These are phyloP conservation scores for Lentinula sp. DNA, from an alignment of 768 basidiomycete genomes.

Conservation along the genomic window DNA sequence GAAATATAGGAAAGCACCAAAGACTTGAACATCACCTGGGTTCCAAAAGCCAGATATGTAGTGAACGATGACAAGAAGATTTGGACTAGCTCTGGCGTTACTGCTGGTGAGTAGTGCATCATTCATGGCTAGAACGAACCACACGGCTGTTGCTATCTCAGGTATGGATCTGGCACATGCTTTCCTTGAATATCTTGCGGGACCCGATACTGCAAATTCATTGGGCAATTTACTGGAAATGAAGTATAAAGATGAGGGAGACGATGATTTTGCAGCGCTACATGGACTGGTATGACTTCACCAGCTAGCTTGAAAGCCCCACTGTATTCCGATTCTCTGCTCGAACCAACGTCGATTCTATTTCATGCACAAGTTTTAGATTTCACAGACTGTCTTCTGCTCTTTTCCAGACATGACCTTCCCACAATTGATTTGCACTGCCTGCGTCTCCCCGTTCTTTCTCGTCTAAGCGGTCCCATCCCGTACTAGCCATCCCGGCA, in stretches of 20 bases:
- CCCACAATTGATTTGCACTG: constrained; percentile 5
- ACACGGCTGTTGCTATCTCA: constrained; percentile 2
- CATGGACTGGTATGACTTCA: constrained; percentile 15
- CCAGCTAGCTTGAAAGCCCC: no score
- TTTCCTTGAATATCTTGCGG: constrained; percentile 25
- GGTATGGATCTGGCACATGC: constrained; percentile 28
- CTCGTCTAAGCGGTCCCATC: neutral
- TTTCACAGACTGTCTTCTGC: neutral
- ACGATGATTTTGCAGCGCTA: constrained; percentile 22
- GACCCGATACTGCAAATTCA: constrained; percentile 10
- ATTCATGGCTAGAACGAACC: neutral
- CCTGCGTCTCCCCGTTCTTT: neutral
- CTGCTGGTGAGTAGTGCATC: constrained; percentile 22
- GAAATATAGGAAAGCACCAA: constrained; percentile 16
- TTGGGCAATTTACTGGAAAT: constrained; percentile 17
- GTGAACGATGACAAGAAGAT: constrained; percentile 27
- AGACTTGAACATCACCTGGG: constrained; percentile 22
- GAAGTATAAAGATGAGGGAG: constrained; percentile 13
- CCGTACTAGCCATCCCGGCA: neutral
- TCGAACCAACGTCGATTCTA: no score
- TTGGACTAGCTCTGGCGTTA: constrained; percentile 32
- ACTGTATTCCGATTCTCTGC: neutral
- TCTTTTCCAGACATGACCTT: constrained; percentile 2
- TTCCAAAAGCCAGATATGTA: constrained; percentile 31
- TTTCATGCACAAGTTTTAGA: neutral